phyloP scores from a whole-genome alignment of 495 filamentous ascomycete species.

The Lineolata rhizophorae region DNA sequence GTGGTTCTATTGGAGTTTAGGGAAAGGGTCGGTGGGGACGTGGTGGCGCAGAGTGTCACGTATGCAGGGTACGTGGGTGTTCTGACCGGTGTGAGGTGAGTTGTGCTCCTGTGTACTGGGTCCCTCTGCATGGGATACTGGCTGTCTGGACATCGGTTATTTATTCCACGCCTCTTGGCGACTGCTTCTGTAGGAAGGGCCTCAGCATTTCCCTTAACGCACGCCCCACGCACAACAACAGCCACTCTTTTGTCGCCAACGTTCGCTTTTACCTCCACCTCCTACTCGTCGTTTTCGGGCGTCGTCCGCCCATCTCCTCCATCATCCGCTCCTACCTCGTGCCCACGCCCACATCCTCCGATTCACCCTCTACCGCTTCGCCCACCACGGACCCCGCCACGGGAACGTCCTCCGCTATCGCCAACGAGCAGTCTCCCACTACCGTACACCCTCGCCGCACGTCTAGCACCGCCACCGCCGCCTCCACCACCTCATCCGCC shows the following conservation, averaged over 20 bases:
- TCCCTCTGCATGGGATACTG: constrained; percentile 3
- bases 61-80: constrained; percentile 44
- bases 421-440: too few species aligned
- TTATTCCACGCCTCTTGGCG: background rate
- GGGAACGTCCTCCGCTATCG: too few species aligned
- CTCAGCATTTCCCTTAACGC: constrained; percentile 45
- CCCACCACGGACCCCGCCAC: constrained; percentile 4
- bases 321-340: constrained; percentile 26
- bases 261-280: constrained; percentile 26
- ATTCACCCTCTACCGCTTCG: too few species aligned
- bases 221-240: constrained; percentile 30
- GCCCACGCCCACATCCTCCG: too few species aligned
- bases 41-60: constrained; percentile 34
- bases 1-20: constrained; percentile 38
- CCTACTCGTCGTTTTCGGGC: constrained; percentile 32
- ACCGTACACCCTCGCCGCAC: too few species aligned
- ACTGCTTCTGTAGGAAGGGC: constrained; percentile 7
- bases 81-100: constrained; percentile 33
- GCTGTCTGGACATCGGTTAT: background rate
- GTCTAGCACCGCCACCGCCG: too few species aligned
- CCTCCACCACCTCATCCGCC: too few species aligned
- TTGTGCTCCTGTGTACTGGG: background rate
- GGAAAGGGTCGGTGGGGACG: constrained; percentile 11
- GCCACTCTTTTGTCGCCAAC: constrained; percentile 15
- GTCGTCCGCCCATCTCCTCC: constrained; percentile 32